phyloP scores from a whole-genome alignment of 768 basidiomycete species.

The Hypholoma fasciculare region DNA sequence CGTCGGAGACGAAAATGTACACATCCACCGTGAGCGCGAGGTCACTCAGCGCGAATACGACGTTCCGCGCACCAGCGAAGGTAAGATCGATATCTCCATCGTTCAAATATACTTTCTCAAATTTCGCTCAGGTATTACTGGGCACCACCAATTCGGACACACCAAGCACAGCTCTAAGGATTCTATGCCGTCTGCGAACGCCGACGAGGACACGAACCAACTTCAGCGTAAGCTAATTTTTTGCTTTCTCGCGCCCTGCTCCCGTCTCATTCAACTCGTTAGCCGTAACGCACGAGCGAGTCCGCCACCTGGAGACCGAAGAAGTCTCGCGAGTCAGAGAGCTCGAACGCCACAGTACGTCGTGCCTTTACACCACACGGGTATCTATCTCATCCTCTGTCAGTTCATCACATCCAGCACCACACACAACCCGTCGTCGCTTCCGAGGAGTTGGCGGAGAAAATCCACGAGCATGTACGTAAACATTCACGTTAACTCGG shows the following conservation, averaged over 20 bases:
- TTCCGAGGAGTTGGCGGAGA: constrained; percentile 24
- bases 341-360: constrained; percentile 33
- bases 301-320: constrained; percentile 16
- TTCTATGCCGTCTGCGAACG: constrained; percentile 10
- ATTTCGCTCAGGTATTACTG: not conserved
- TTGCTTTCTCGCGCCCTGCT: too few relatives aligned
- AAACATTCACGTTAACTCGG: not conserved
- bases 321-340: constrained; percentile 32
- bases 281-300: constrained; percentile 14
- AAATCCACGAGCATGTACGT: constrained; percentile 24
- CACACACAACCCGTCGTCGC: constrained; percentile 34
- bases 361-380: not conserved
- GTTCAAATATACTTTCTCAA: not conserved
- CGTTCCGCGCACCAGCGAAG: not conserved
- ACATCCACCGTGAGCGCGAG: not conserved
- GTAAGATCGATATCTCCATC: not conserved
- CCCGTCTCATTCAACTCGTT: not conserved
- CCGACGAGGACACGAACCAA: constrained; percentile 12
- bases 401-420: constrained; percentile 39
- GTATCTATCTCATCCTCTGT: not conserved
- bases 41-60: not conserved
- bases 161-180: constrained; percentile 6
- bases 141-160: constrained; percentile 9
- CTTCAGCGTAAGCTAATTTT: constrained; percentile 7
- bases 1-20: not conserved